phyloP scores from a whole-genome alignment of 2,329 filamentous ascomycete genomes.

The Penicillium griseofulvum region DNA sequence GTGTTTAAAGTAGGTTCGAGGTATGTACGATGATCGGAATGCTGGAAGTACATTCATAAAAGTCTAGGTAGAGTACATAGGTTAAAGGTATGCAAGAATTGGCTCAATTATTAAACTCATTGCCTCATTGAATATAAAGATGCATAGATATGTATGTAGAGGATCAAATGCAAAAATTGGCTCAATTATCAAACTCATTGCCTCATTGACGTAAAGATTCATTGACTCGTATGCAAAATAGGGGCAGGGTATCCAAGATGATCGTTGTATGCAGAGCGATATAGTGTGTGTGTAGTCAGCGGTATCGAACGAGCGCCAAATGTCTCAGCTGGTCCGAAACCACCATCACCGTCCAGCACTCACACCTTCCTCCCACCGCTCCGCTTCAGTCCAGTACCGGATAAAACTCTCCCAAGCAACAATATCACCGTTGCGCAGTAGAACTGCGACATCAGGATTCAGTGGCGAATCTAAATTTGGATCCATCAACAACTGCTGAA shows the following conservation, averaged over 20 bases:
- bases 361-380: conserved; percentile 43
- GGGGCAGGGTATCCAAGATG: background rate
- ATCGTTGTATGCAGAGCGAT: conserved; percentile 2
- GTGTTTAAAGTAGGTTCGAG: background rate
- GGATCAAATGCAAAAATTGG: background rate
- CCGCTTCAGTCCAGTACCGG: conserved; percentile 48
- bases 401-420: conserved; percentile 48
- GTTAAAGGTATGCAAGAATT: background rate
- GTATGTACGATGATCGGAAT: background rate
- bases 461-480: conserved; percentile 48
- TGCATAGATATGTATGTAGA: background rate
- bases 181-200: background rate
- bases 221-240: background rate
- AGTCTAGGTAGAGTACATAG: no score
- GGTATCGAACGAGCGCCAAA: background rate
- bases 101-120: background rate
- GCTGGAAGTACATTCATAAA: no score
- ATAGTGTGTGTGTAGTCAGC: background rate
- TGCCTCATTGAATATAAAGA: background rate
- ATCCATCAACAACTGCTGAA: conserved; percentile 48
- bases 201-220: background rate
- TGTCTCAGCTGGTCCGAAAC: background rate
- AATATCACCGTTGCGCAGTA: conserved; percentile 46
- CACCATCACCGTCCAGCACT: conserved; percentile 11
- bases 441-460: conserved; percentile 49